Conservation (phyloP, 371 early-diverging fungal genomes). For the Funneliformis caledonium region DNA sequence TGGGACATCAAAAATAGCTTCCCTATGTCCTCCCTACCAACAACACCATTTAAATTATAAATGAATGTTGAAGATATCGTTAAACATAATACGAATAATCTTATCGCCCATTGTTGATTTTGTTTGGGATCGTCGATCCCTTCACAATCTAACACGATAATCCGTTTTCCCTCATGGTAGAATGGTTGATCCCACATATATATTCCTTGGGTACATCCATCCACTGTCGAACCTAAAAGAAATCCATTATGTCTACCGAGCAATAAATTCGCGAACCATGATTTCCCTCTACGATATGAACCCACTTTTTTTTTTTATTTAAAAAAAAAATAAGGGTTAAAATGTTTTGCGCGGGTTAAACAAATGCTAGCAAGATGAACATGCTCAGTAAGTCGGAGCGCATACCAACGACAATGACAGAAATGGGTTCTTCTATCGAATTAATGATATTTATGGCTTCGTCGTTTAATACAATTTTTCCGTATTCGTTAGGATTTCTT, state of each 20-base stretch:
- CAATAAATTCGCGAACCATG: constrained; percentile 24
- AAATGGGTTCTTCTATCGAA: constrained; percentile 15
- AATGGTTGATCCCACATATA: constrained; percentile 39
- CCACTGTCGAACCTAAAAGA: constrained; percentile 23
- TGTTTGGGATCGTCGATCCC: constrained; percentile 37
- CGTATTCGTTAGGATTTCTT: not conserved
- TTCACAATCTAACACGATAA: constrained; percentile 31
- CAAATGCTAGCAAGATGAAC: no score
- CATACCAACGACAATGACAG: constrained; percentile 21
- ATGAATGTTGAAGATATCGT: constrained; percentile 26
- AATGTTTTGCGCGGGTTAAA: not conserved
- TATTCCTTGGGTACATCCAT: constrained; percentile 31
- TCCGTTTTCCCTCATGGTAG: constrained; percentile 1
- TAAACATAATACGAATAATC: constrained; percentile 37
- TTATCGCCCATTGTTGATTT: constrained; percentile 20
- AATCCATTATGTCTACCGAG: constrained; percentile 38
- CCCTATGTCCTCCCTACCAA: constrained; percentile 22
- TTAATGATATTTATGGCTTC: constrained; percentile 19
- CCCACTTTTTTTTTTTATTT: not conserved
- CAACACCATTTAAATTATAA: constrained; percentile 35
- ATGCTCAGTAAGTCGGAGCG: not conserved
- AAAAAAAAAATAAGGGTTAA: not conserved
- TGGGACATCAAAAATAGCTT: constrained; percentile 34
- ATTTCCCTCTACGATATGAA: constrained; percentile 25
- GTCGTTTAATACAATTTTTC: not conserved